Evolutionary conservation across 352 stramenopile genomes (phyloP), one percentile per base, ranked within the genome.

Genomic region (Phytophthora nicotianae): DNA sequence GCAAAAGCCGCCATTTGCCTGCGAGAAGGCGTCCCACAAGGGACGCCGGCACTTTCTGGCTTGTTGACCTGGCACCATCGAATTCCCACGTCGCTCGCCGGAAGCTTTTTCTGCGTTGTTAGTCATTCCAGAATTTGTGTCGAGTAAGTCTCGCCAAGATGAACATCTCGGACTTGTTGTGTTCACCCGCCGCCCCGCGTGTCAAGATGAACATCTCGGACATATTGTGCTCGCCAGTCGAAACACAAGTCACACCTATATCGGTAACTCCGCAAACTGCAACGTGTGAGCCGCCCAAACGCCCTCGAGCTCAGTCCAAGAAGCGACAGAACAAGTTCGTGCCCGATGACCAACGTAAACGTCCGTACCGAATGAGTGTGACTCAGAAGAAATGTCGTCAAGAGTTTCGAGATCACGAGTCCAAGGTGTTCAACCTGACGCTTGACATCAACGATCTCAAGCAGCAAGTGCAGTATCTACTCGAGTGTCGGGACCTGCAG

Each of bases 401-500:
- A 20, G 55, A 74, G 21, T 57, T 49, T 19, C 3, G 51, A 21
- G 32, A 53, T 8, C 50, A 72, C 58, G 47, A 72, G 32, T 69
- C 68, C 11, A 42, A 38, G 3, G 58, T 70, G 26, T 63, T 63
- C 24, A 72, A 69, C 20, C 17, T 72, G 21, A 72, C 57, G 43
- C 58, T 75, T 48, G 68, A 75, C 50, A 54, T 72, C 19, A 72
- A 66, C 50, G 27, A 72, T 10, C 53, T 77, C 14, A 63, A 61
- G 14, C 69, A 77, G 38, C 69, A 77, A 43, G 47, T 77, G 37
- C 61, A 60, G 47, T 58, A 63, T 23, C 37, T 74, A 5, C 38
- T 67, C 16, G 62, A 69, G 48, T 59, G 50, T 47, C 65, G 56
- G 1, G 51, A 70, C 16, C 47, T 76, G 33, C 49, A 66, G 19